A percentile compares a stretch with the other conserved stretches of the same genome.
phyloP scores from a whole-genome alignment of 371 early-diverging fungal species.

The Mortierella sp. region DNA sequence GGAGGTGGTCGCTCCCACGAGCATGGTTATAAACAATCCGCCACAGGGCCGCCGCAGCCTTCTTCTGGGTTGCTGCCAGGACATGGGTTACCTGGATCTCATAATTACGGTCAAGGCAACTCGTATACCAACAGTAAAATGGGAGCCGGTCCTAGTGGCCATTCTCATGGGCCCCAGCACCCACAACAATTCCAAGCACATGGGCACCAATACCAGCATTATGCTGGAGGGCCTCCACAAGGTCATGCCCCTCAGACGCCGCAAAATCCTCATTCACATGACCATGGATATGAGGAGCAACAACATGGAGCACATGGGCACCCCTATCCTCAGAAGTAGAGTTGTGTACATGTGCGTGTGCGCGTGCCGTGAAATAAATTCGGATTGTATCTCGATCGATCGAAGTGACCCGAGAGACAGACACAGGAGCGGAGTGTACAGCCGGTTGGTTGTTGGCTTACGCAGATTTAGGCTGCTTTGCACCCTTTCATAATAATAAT shows the following conservation, averaged over 20 bases:
- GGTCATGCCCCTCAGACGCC: neutral
- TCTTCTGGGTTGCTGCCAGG: neutral
- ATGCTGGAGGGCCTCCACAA: neutral
- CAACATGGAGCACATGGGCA: neutral
- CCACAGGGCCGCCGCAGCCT: neutral
- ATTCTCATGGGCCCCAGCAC: neutral
- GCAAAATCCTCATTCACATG: neutral
- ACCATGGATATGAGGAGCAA: neutral
- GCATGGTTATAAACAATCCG: neutral
- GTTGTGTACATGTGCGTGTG: neutral
- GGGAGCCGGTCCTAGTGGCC: neutral
- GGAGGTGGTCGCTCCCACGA: constrained; percentile 2
- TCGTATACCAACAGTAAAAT: neutral
- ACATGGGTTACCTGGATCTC: neutral
- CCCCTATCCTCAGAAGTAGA: neutral
- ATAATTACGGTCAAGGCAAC: neutral
- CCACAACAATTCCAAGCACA: neutral
- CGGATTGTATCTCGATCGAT: neutral
- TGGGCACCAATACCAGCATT: neutral
- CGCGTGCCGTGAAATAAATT: neutral
- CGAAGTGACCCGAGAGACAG: neutral
- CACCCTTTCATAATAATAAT: no score
- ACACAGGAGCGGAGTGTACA: no score
- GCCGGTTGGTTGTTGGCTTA: no score
- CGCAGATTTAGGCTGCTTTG: no score